Evolutionary conservation across 2,329 filamentous ascomycete species (phyloP), one percentile per base, ranked within the genome.

Genomic region (Neopestalotiopsis sp.): DNA sequence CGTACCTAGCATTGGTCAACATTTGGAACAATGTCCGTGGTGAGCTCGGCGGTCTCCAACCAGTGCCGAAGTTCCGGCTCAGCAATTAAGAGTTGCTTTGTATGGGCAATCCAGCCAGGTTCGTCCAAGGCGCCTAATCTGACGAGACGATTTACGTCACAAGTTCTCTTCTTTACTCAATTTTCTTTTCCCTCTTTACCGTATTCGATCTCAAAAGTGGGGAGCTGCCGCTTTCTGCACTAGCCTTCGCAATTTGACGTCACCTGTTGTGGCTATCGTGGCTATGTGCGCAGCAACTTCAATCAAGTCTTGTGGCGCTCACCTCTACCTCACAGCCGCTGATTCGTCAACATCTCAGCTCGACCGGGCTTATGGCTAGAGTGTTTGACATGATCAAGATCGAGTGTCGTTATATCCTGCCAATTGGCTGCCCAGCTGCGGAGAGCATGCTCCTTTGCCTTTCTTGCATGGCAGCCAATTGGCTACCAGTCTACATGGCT

Each of bases 71-170:
- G n/a, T 57, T 66, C 63, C 63, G 63, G 63, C 10, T 30, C 12
- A 28, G 14, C 30, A 38, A 38, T 38, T 32, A 32, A 20, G 7
- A 63, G 14, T 63, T n/a, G 34, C 34, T 17, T 34, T 17, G 49
- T 56, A 56, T 56, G 57, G 13, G 28, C n/a, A 34, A 30, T 40
- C 28, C 59, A 34, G 30, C 28, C 59, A 34, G 30, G 28, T 34
- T 32, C 14, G 30, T 34, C 34, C n/a, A 59, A 59, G 57, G 13
- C 57, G 57, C 57, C 57, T 24, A 28, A 59, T 30, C 13, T 34
- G 57, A 30, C 20, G 17, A 34, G 34, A 58, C 63, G 7, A 66
- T 57, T 49, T 66, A 66, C 63, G 63, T 66, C 63, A 66, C 63
- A 56, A 34, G 63, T 28, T 52, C 45, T 17, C 42, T 52, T 20